Evolutionary conservation across 192 early-diverging fungal species (phyloP).

Genomic region (Coemansia sp.): DNA sequence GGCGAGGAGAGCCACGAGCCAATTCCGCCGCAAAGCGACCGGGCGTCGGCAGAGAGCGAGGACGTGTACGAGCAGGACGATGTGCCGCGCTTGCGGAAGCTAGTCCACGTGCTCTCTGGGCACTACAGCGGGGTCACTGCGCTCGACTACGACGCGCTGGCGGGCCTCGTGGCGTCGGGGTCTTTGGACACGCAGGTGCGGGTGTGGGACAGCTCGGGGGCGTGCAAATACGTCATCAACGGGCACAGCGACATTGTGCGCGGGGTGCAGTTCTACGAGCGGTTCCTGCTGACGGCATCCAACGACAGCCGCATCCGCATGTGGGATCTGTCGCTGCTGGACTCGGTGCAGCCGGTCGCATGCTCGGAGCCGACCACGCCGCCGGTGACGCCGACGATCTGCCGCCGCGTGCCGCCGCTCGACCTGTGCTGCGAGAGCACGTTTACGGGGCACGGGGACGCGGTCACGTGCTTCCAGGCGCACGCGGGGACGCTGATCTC

Average conservation of each 20-base stretch:
- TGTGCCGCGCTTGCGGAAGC: constrained; percentile 36
- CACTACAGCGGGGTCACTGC: constrained; percentile 65
- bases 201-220: constrained; percentile 61
- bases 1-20: neutral
- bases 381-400: constrained; percentile 51
- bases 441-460: constrained; percentile 36
- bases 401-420: constrained; percentile 51
- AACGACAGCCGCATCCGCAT: constrained; percentile 66
- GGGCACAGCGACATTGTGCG: constrained; percentile 42
- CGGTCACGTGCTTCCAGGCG: constrained; percentile 54
- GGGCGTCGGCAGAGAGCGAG: constrained; percentile 11
- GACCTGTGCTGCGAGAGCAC: constrained; percentile 46
- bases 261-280: constrained; percentile 41
- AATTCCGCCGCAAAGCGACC: neutral
- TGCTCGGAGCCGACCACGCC: constrained; percentile 38
- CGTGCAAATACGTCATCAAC: constrained; percentile 36
- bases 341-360: constrained; percentile 58
- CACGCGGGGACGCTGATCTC: constrained; percentile 48
- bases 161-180: constrained; percentile 63
- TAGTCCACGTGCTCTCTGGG: constrained; percentile 44
- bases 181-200: constrained; percentile 71
- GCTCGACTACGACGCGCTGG: constrained; percentile 61
- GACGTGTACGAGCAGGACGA: constrained; percentile 31
- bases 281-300: constrained; percentile 62
- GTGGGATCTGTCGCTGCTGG: constrained; percentile 66